These are phyloP conservation scores for Brassica carinata DNA, from an alignment of 345 rosid genomes.

Conservation along the genomic window DNA sequence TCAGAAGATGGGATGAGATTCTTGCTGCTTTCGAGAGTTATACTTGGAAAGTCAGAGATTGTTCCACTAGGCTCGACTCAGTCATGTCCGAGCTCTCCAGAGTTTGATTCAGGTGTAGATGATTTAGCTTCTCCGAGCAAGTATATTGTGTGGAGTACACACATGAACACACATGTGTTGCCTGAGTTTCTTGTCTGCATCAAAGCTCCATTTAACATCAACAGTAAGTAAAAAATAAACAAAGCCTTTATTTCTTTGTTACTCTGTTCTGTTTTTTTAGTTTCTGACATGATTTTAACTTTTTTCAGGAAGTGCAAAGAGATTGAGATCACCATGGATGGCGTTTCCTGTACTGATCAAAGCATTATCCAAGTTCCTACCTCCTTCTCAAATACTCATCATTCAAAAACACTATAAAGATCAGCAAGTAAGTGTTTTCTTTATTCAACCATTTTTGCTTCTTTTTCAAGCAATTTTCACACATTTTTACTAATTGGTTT, in stretches of 20 bases:
- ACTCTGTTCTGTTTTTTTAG: not conserved
- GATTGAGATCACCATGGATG: slow-evolving; percentile 79
- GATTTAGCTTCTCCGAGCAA: slow-evolving; percentile 50
- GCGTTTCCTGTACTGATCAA: slow-evolving; percentile 66
- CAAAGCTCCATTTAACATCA: slow-evolving; percentile 51
- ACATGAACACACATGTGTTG: slow-evolving; percentile 70
- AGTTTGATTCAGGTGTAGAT: slow-evolving; percentile 78
- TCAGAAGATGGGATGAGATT: slow-evolving; percentile 65
- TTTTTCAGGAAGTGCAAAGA: slow-evolving; percentile 35
- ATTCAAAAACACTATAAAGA: slow-evolving; percentile 58
- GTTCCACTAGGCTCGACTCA: slow-evolving; percentile 56
- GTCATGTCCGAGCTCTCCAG: slow-evolving; percentile 58
- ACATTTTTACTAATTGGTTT: not conserved
- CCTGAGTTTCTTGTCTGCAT: slow-evolving; percentile 70
- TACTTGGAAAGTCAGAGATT: slow-evolving; percentile 71
- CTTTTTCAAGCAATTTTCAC: not conserved
- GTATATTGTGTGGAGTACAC: slow-evolving; percentile 71
- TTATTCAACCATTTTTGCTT: not conserved
- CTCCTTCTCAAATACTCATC: slow-evolving; percentile 44
- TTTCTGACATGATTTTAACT: not conserved
- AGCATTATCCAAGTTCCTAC: slow-evolving; percentile 57
- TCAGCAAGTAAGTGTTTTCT: slow-evolving; percentile 46
- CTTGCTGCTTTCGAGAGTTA: slow-evolving; percentile 67
- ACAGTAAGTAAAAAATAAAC: slow-evolving; percentile 41
- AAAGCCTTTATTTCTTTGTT: not conserved